phyloP scores from a whole-genome alignment of 345 rosid genomes.

The Hirschfeldia incana region DNA sequence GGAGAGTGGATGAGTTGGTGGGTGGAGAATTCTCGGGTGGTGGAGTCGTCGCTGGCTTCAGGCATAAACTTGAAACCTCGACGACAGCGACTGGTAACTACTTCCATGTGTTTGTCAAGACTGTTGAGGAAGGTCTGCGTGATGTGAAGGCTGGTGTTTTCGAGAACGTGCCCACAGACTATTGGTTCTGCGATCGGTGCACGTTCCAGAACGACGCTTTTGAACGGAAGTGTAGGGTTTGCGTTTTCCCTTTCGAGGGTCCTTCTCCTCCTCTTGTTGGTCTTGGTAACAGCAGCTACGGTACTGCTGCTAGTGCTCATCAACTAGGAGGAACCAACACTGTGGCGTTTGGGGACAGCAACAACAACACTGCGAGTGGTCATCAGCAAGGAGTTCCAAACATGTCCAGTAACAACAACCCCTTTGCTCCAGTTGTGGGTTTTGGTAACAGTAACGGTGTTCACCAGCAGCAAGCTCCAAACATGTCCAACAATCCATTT shows the following conservation, averaged over 20 bases:
- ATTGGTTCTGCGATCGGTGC: conserved; percentile 11
- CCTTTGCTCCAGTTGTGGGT: not conserved
- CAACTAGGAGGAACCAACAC: not conserved
- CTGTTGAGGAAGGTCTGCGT: conserved; percentile 16
- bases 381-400: not conserved
- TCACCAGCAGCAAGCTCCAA: not conserved
- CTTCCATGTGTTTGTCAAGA: conserved; percentile 6
- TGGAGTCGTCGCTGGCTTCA: not conserved
- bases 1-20: not conserved
- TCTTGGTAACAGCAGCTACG: not conserved
- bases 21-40: not conserved
- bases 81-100: not conserved
- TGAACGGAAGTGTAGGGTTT: conserved; percentile 8
- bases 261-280: not conserved
- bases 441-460: not conserved
- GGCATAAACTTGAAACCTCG: not conserved
- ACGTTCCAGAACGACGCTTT: not conserved
- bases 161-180: not conserved
- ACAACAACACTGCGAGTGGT: not conserved
- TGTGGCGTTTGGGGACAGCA: not conserved
- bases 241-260: not conserved
- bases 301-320: not conserved
- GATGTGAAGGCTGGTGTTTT: conserved; percentile 12
- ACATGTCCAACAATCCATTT: too few species aligned
- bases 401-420: not conserved